Evolutionary conservation across 106 monocot genomes (phyloP).

Genomic region (Apostasia shenzhenica): DNA sequence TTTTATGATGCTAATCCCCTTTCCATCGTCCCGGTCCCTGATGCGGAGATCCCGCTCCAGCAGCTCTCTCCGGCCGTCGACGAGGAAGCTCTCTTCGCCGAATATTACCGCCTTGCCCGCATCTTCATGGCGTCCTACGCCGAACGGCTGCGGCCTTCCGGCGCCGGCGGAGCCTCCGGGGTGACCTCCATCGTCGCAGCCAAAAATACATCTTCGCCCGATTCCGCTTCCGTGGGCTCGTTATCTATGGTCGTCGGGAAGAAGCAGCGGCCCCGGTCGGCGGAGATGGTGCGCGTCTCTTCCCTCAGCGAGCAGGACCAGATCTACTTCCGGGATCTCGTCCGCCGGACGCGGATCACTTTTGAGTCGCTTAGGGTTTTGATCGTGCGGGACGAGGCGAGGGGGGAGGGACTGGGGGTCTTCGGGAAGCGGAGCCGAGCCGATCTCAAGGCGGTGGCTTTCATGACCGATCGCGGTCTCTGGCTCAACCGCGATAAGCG

Average conservation of each 20-base stretch:
- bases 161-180: neutral
- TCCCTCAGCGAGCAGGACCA: constrained; percentile 33
- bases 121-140: constrained; percentile 26
- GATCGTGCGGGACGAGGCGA: constrained; percentile 36
- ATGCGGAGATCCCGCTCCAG: constrained; percentile 23
- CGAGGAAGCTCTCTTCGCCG: constrained; percentile 45
- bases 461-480: constrained; percentile 56
- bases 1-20: neutral
- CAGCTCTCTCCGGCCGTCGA: constrained; percentile 20
- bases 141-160: neutral
- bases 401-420: constrained; percentile 9
- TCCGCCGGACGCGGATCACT: constrained; percentile 56
- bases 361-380: constrained; percentile 62
- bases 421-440: constrained; percentile 27
- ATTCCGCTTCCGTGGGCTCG: neutral
- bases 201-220: neutral
- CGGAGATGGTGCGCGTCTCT: constrained; percentile 76
- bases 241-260: constrained; percentile 19
- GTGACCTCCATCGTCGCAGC: constrained; percentile 9
- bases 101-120: constrained; percentile 55
- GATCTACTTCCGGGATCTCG: constrained; percentile 53
- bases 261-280: constrained; percentile 48
- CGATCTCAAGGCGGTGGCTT: constrained; percentile 54
- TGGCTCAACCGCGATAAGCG: constrained; percentile 83
- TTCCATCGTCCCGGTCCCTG: constrained; percentile 4